Conservation (phyloP, 352 stramenopile genomes). For the Pythium brachiatum region DNA sequence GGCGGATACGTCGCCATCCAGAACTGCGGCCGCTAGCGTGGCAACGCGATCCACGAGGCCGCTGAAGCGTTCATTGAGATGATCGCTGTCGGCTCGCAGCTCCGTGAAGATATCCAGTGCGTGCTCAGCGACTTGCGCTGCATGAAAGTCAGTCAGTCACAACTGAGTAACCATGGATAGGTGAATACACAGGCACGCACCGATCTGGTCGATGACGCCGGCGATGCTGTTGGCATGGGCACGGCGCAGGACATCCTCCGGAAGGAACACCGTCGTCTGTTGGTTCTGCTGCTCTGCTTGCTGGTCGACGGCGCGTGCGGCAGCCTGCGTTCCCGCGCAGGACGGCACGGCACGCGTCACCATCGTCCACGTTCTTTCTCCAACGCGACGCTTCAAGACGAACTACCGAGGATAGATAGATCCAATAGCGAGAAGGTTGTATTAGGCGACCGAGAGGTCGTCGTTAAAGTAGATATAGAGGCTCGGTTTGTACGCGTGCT, state of each 20-base stretch:
- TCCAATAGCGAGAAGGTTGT: background rate
- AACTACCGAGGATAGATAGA: background rate
- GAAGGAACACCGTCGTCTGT: background rate
- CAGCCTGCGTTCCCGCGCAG: conserved; percentile 17
- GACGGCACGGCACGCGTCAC: conserved; percentile 8
- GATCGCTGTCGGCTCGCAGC: conserved; percentile 24
- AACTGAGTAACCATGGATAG: background rate
- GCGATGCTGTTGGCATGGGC: conserved; percentile 44
- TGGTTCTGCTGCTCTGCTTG: background rate
- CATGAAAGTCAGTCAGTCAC: background rate
- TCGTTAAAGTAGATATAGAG: conserved; percentile 94
- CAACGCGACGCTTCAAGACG: background rate
- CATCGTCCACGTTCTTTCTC: too few relatives aligned
- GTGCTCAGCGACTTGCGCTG: conserved; percentile 47
- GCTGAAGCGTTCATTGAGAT: conserved; percentile 28
- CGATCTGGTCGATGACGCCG: conserved; percentile 50
- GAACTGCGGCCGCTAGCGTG: conserved; percentile 22
- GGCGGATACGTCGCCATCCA: conserved; percentile 24
- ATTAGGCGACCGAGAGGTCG: conserved; percentile 83
- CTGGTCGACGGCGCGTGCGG: background rate
- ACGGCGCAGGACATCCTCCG: conserved; percentile 48
- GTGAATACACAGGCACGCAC: conserved; percentile 17
- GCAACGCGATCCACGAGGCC: conserved; percentile 34
- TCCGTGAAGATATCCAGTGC: conserved; percentile 54
- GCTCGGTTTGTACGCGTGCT: conserved; percentile 85